Evolutionary conservation across 306 rosid genomes (phyloP).

Genomic region (Castanea sativa): DNA sequence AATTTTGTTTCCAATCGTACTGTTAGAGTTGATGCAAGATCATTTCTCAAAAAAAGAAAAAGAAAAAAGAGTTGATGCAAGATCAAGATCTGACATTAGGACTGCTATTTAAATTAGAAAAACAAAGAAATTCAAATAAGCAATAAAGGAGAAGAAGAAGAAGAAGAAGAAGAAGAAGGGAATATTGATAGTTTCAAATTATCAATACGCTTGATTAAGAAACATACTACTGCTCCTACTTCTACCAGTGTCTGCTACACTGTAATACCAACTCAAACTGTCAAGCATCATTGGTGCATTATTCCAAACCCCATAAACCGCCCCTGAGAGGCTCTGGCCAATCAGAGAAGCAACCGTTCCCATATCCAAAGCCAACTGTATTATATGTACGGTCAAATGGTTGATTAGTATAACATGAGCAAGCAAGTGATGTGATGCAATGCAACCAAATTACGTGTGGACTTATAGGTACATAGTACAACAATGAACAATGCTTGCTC

Average conservation of each 20-base stretch:
- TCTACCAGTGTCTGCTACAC: too few species aligned
- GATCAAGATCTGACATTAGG: too few species aligned
- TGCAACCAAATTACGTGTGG: conserved; percentile 19
- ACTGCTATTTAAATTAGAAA: too few species aligned
- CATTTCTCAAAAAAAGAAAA: too few species aligned
- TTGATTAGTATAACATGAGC: background rate
- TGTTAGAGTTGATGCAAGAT: too few species aligned
- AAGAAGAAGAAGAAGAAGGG: too few species aligned
- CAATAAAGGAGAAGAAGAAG: too few species aligned
- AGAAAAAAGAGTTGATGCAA: too few species aligned
- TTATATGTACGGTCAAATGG: background rate
- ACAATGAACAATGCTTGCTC: conserved; percentile 6
- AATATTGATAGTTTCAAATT: too few species aligned
- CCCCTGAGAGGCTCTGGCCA: background rate
- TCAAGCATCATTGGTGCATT: background rate
- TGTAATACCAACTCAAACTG: background rate
- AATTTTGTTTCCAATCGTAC: too few species aligned
- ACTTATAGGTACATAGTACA: conserved; percentile 14
- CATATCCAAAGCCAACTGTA: too few species aligned
- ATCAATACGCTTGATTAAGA: background rate
- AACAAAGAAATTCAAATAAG: too few species aligned
- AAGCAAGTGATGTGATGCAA: conserved; percentile 1
- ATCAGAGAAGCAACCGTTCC: background rate
- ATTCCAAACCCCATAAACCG: background rate
- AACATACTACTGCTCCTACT: background rate